Evolutionary conservation across 345 rosid species (phyloP), one percentile per base, ranked within the genome.

Genomic region (Gossypium longicalyx): DNA sequence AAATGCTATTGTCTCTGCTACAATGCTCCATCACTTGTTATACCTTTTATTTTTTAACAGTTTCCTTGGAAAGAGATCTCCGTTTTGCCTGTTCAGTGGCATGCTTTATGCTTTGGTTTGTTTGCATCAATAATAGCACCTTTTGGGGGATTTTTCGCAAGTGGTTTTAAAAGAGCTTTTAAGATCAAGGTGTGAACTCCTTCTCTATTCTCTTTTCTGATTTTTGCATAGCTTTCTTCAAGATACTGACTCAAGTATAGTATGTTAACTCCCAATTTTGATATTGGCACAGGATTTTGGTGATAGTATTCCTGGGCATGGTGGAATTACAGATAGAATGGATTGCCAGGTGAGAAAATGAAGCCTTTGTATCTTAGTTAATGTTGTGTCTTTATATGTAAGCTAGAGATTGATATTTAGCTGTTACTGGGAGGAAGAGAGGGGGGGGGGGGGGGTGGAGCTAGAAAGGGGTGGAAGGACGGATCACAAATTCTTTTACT

Each of bases 41-140:
- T 22, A 10, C 29, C 3, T 71, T 64, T 70, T 34, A 34, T 34
- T 71, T 43, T 43, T 78, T 0, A 80, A 83, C 89, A 95, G 98
- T 87, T 91, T 81, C 93, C 96, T 27, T 91, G 97, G 99, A 93
- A 90, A 69, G 99, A 93, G 74, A 82, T 93, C 59, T 79, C 85
- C 15, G 76, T 95, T 78, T 83, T 95, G 75, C 96, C 98, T 38
- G 99, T 93, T 74, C 98, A 93, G 43, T 95, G 92, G 98, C 98
- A 95, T 82, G 99, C 94, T 71, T 67, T 95, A 70, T 91, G 93
- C 61, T 89, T 93, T 66, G 98, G 99, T 76, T 81, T 95, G 85
- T 95, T 95, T 60, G 96, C 99, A 75, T 95, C 99, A 54, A 95
- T 95, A 56, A 95, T 95, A 85, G 99, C 99, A 63, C 99, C 99